These are phyloP conservation scores for Flaveria brownii DNA, from an alignment of 129 eudicot species.

Conservation along the genomic window DNA sequence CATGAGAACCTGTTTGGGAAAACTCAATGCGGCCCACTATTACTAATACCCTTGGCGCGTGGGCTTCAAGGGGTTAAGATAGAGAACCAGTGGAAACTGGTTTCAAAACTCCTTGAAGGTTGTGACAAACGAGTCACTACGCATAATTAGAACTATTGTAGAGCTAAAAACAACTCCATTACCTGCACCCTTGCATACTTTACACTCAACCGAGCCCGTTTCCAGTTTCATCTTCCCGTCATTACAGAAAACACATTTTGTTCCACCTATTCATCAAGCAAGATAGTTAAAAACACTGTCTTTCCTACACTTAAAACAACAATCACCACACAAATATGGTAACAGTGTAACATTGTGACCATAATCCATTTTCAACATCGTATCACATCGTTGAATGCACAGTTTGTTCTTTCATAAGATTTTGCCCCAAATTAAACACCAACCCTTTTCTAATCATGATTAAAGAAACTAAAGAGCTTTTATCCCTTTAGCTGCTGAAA, in stretches of 20 bases:
- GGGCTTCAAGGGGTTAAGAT: too few relatives aligned
- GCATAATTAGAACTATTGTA: neutral
- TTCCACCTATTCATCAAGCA: conserved; percentile 69
- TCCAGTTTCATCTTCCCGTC: conserved; percentile 93
- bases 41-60: too few relatives aligned
- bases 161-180: conserved; percentile 5
- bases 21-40: too few relatives aligned
- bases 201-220: conserved; percentile 81
- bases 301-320: neutral
- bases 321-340: neutral
- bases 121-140: neutral
- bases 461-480: neutral
- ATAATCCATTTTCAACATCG: neutral
- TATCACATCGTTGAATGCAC: neutral
- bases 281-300: conserved; percentile 20
- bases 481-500: neutral
- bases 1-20: too few relatives aligned
- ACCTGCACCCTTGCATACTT: conserved; percentile 99
- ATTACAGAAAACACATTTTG: conserved; percentile 90
- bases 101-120: too few relatives aligned
- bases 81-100: too few relatives aligned
- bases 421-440: conserved; percentile 11
- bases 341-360: neutral
- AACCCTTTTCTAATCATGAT: neutral
- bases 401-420: neutral